Conservation (phyloP, 2,329 filamentous ascomycete species). For the Hirsutella rhossiliensis region DNA sequence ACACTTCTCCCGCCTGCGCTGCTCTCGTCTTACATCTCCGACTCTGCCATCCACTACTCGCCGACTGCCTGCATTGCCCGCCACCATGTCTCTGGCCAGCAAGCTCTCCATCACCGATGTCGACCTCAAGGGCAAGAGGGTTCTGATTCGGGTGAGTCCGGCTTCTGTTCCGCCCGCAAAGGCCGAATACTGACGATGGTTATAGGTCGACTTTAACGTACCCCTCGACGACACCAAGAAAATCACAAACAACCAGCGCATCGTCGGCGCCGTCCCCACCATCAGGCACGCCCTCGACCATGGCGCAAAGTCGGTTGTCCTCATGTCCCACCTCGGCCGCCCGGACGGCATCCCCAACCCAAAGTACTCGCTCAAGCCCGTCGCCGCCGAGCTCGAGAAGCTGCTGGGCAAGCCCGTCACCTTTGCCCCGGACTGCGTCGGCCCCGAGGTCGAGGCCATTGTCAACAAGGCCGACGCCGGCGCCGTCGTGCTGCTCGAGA, state of each 20-base stretch:
- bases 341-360: constrained; percentile 80
- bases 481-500: constrained; percentile 85
- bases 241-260: constrained; percentile 97
- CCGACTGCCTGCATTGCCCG: not conserved
- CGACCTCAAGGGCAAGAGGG: constrained; percentile 95
- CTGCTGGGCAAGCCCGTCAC: constrained; percentile 73
- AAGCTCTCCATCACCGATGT: constrained; percentile 96
- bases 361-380: constrained; percentile 92
- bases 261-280: constrained; percentile 86
- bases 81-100: constrained; percentile 90
- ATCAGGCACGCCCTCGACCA: constrained; percentile 90
- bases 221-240: constrained; percentile 88
- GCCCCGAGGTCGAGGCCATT: constrained; percentile 76
- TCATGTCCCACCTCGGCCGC: constrained; percentile 98
- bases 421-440: constrained; percentile 85
- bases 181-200: not conserved
- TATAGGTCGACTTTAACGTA: constrained; percentile 97
- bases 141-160: constrained; percentile 79
- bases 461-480: constrained; percentile 75
- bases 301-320: constrained; percentile 81
- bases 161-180: not conserved
- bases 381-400: constrained; percentile 86
- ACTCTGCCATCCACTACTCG: not conserved
- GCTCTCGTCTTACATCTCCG: too few relatives aligned
- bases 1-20: not conserved